These are phyloP conservation scores for Cochlearia excelsa DNA, from an alignment of 345 rosid species.

Conservation along the genomic window DNA sequence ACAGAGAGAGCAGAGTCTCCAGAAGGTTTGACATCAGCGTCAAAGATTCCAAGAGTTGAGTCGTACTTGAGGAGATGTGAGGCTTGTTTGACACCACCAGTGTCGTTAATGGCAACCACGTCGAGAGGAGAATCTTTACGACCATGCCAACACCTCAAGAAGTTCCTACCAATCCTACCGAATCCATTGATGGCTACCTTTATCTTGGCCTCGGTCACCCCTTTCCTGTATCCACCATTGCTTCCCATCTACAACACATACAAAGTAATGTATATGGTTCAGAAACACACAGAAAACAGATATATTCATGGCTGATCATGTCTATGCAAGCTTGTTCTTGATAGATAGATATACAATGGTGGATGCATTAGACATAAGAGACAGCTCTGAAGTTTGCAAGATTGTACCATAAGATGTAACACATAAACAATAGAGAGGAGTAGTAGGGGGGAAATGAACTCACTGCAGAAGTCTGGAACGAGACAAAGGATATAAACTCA, in stretches of 20 bases:
- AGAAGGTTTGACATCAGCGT: conserved; percentile 83
- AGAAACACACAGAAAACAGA: not conserved
- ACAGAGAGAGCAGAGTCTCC: conserved; percentile 85
- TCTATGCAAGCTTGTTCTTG: conserved; percentile 18
- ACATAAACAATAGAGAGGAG: conserved; percentile 11
- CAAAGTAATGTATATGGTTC: conserved; percentile 5
- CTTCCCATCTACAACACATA: conserved; percentile 50
- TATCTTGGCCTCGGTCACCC: conserved; percentile 72
- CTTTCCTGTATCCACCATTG: conserved; percentile 71
- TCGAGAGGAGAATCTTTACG: conserved; percentile 92
- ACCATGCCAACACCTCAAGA: conserved; percentile 98
- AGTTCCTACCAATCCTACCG: conserved; percentile 97
- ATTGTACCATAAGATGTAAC: conserved; percentile 8
- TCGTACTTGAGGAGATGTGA: conserved; percentile 96
- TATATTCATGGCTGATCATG: conserved; percentile 25
- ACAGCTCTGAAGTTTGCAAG: conserved; percentile 13
- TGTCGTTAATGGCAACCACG: conserved; percentile 76
- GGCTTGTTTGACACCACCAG: conserved; percentile 95
- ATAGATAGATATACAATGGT: conserved; percentile 18
- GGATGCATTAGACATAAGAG: conserved; percentile 6
- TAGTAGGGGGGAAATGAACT: conserved; percentile 32
- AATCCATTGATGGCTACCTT: conserved; percentile 97
- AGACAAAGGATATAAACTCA: conserved; percentile 63
- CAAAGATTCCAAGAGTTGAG: conserved; percentile 92
- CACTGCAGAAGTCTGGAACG: conserved; percentile 80